These are phyloP conservation scores for Pseudogymnoascus sp. DNA, from an alignment of 2,329 filamentous ascomycete genomes.

Conservation along the genomic window DNA sequence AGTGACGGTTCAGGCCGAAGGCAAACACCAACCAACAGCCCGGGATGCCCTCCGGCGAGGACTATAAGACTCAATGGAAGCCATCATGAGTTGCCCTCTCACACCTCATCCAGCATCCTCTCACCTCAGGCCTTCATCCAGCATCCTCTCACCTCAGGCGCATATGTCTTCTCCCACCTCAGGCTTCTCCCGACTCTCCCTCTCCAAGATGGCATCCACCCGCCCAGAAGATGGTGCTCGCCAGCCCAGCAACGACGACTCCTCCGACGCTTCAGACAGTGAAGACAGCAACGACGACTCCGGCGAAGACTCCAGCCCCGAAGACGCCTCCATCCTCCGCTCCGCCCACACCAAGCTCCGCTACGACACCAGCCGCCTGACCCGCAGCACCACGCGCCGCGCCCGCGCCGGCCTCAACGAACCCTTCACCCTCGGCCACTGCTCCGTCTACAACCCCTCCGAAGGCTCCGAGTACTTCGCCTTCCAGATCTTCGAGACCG, in stretches of 20 bases:
- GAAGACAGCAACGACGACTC: not conserved
- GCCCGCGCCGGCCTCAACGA: not conserved
- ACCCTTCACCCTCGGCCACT: slow-evolving; percentile 2
- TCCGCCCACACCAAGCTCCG: not conserved
- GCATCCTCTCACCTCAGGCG: not conserved
- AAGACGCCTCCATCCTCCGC: not conserved
- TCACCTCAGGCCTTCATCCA: too few relatives aligned
- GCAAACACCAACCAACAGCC: not conserved
- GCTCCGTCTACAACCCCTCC: not conserved
- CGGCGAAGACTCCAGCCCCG: not conserved
- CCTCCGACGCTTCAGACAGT: not conserved
- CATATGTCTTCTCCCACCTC: slow-evolving; percentile 8
- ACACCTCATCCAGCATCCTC: not conserved
- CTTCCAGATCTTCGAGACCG: slow-evolving; percentile 8
- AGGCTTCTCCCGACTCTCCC: slow-evolving; percentile 1
- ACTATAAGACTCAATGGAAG: not conserved
- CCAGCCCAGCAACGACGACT: not conserved
- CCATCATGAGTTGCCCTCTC: not conserved
- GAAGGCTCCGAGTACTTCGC: not conserved
- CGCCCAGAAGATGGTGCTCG: not conserved
- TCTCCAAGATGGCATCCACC: not conserved
- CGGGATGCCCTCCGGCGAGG: not conserved
- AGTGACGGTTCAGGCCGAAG: not conserved
- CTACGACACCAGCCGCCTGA: not conserved
- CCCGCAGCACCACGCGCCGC: not conserved